Evolutionary conservation across 1,284 basidiomycete species (phyloP).

Genomic region (Boletus mariae): DNA sequence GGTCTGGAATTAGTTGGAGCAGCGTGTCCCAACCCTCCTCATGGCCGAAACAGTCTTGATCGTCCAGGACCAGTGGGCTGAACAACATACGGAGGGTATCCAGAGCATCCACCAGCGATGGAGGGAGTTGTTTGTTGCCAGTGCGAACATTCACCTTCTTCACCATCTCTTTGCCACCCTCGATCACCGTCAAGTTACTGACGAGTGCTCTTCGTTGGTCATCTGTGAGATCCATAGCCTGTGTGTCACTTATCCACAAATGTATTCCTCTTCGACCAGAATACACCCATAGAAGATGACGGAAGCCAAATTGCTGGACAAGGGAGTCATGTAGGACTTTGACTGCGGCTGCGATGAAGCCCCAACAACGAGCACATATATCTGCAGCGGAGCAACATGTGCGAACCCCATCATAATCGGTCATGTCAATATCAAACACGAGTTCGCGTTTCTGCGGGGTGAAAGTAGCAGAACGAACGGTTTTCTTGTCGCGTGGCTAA

Average conservation of each 20-base stretch:
- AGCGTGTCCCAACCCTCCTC: conserved; percentile 75
- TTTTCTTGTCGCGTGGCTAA: conserved; percentile 90
- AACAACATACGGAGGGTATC: conserved; percentile 59
- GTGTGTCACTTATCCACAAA: conserved; percentile 92
- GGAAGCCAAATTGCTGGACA: conserved; percentile 83
- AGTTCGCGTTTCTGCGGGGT: conserved; percentile 85
- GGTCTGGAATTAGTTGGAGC: conserved; percentile 73
- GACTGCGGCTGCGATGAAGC: conserved; percentile 91
- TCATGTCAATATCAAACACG: conserved; percentile 99
- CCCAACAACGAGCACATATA: conserved; percentile 95
- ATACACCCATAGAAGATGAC: conserved; percentile 92
- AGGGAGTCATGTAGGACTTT: conserved; percentile 81
- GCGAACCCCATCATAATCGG: conserved; percentile 95
- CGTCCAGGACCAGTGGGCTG: conserved; percentile 66
- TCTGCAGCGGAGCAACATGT: conserved; percentile 92
- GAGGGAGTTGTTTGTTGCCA: conserved; percentile 50
- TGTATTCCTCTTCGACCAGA: conserved; percentile 98
- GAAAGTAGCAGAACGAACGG: conserved; percentile 73
- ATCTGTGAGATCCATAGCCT: conserved; percentile 88
- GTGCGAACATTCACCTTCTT: conserved; percentile 82
- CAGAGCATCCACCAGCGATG: conserved; percentile 57
- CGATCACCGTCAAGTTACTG: conserved; percentile 83
- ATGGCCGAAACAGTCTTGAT: conserved; percentile 84
- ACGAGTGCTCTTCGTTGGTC: conserved; percentile 88
- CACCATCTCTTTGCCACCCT: conserved; percentile 76